Percentiles rank a stretch among this genome's conserved stretches.
Conservation (phyloP, 1,284 basidiomycete species). For the Baeospora myosura region DNA sequence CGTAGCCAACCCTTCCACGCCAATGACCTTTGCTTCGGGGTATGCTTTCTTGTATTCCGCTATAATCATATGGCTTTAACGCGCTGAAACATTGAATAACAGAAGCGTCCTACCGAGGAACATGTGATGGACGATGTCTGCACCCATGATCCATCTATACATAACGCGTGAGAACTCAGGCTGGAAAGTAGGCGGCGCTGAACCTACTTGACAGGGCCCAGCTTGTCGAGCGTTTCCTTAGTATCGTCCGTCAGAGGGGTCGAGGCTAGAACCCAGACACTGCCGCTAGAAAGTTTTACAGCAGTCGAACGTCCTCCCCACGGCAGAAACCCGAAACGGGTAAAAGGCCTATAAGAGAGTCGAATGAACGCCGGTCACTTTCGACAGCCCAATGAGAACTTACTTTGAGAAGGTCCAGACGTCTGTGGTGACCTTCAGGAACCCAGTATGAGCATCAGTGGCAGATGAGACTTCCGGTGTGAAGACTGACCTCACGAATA, state of each 20-base stretch:
- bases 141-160: slow-evolving; percentile 57
- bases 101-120: slow-evolving; percentile 41
- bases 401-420: slow-evolving; percentile 15
- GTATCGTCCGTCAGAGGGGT: slow-evolving; percentile 74
- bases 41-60: slow-evolving; percentile 71
- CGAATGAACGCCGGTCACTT: neutral
- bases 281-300: slow-evolving; percentile 50
- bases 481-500: slow-evolving; percentile 13
- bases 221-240: slow-evolving; percentile 58
- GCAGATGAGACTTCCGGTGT: neutral
- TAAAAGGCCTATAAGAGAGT: slow-evolving; percentile 35
- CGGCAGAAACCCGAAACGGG: slow-evolving; percentile 46
- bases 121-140: slow-evolving; percentile 60
- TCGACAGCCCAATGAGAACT: neutral
- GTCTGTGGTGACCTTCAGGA: slow-evolving; percentile 9
- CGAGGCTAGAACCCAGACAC: slow-evolving; percentile 75
- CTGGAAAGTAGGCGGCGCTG: slow-evolving; percentile 1
- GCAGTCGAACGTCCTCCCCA: slow-evolving; percentile 67
- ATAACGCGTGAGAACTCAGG: neutral
- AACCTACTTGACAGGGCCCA: slow-evolving; percentile 72
- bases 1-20: slow-evolving; percentile 8
- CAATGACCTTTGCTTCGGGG: slow-evolving; percentile 70
- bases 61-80: slow-evolving; percentile 20
- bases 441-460: neutral
- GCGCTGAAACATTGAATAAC: neutral